Evolutionary conservation across 169 alveolate genomes (phyloP).

Genomic region (Plasmodium cynomolgi): DNA sequence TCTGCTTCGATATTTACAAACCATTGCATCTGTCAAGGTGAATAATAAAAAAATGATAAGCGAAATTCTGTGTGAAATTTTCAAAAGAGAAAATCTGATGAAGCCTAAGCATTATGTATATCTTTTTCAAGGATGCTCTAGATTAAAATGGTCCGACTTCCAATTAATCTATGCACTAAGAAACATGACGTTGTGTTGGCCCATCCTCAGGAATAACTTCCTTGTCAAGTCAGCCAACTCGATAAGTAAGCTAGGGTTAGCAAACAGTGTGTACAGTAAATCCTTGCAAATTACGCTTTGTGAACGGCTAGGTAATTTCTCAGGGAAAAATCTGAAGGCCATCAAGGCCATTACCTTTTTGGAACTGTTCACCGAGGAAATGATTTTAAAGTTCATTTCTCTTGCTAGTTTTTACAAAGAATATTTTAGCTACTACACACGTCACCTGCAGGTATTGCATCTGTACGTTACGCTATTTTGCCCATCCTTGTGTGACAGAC

Average conservation of each 20-base stretch:
- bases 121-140: slow-evolving; percentile 80
- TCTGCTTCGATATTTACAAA: slow-evolving; percentile 81
- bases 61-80: slow-evolving; percentile 72
- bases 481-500: slow-evolving; percentile 11
- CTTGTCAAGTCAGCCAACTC: slow-evolving; percentile 82
- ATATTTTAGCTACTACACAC: slow-evolving; percentile 77
- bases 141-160: slow-evolving; percentile 80
- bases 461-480: slow-evolving; percentile 68
- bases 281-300: slow-evolving; percentile 79
- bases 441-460: slow-evolving; percentile 80
- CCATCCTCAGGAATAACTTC: slow-evolving; percentile 84
- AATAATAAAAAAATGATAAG: slow-evolving; percentile 38
- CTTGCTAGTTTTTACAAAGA: slow-evolving; percentile 78
- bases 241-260: slow-evolving; percentile 80
- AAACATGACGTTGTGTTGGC: slow-evolving; percentile 86
- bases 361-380: slow-evolving; percentile 81
- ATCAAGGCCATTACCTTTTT: slow-evolving; percentile 75
- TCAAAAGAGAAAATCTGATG: slow-evolving; percentile 79
- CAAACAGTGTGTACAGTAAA: slow-evolving; percentile 75
- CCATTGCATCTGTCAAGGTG: slow-evolving; percentile 79
- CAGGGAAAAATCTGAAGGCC: slow-evolving; percentile 68
- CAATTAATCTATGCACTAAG: slow-evolving; percentile 80
- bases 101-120: slow-evolving; percentile 86
- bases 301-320: slow-evolving; percentile 74
- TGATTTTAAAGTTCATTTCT: slow-evolving; percentile 76